phyloP scores from a whole-genome alignment of 768 basidiomycete species.

The Kwoniella dendrophila region DNA sequence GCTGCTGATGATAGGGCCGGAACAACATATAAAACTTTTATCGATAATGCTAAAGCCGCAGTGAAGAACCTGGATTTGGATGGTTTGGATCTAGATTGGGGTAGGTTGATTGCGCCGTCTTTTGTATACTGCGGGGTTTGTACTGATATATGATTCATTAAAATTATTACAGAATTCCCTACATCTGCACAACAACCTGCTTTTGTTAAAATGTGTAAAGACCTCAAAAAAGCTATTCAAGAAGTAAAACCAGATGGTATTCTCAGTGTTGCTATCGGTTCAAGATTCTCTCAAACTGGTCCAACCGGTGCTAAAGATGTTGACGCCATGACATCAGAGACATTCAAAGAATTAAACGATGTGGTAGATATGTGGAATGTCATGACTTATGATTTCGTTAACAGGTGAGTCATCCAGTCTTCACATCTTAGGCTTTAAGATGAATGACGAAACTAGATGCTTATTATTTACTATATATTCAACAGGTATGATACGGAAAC shows the following conservation, averaged over 20 bases:
- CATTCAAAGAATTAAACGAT: constrained; percentile 23
- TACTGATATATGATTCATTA: neutral
- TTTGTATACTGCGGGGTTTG: neutral
- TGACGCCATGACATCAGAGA: constrained; percentile 27
- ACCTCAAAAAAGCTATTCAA: neutral
- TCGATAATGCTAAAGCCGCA: constrained; percentile 10
- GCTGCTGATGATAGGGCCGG: constrained; percentile 4
- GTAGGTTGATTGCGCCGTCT: neutral
- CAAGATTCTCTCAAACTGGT: neutral
- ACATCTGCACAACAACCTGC: neutral
- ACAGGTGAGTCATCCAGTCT: constrained; percentile 1
- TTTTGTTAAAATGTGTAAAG: neutral
- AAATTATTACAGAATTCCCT: constrained; percentile 13
- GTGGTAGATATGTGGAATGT: constrained; percentile 41
- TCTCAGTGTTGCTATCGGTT: constrained; percentile 29
- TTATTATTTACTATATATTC: too few relatives aligned
- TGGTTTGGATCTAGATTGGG: constrained; percentile 22
- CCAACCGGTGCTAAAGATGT: constrained; percentile 12
- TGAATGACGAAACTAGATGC: too few relatives aligned
- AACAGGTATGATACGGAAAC: constrained; percentile 31
- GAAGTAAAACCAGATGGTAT: neutral
- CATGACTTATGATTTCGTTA: constrained; percentile 43
- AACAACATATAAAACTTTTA: constrained; percentile 15
- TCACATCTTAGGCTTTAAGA: too few relatives aligned
- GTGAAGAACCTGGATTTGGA: constrained; percentile 16